Percentiles rank a stretch among this genome's conserved stretches.
These are phyloP conservation scores for Whalleya microplaca DNA, from an alignment of 2,329 filamentous ascomycete genomes.

Conservation along the genomic window DNA sequence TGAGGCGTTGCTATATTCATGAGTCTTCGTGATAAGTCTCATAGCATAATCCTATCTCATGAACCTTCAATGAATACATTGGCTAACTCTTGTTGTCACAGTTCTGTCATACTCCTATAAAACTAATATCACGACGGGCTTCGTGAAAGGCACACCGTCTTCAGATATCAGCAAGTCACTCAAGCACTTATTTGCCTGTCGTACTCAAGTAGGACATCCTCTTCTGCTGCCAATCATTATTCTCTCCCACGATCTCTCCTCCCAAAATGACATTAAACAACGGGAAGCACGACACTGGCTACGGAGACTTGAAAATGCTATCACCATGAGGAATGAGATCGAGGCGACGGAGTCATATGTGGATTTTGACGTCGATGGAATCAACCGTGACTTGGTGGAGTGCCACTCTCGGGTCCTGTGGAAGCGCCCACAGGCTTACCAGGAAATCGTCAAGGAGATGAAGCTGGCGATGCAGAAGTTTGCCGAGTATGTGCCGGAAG, in stretches of 20 bases:
- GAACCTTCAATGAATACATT: not conserved
- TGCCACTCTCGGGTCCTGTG: slow-evolving; percentile 65
- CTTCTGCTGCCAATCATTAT: slow-evolving; percentile 63
- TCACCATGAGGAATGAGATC: slow-evolving; percentile 64
- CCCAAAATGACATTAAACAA: slow-evolving; percentile 62
- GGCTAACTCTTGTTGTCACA: slow-evolving; percentile 10
- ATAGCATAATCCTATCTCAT: not conserved
- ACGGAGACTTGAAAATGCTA: slow-evolving; percentile 62
- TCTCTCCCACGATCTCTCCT: slow-evolving; percentile 60
- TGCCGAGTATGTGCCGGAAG: slow-evolving; percentile 31
- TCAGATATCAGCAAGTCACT: slow-evolving; percentile 57
- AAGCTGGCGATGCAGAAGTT: slow-evolving; percentile 52
- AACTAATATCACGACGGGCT: slow-evolving; percentile 61
- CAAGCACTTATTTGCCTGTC: slow-evolving; percentile 53
- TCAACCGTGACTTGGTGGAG: slow-evolving; percentile 66
- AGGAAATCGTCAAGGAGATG: slow-evolving; percentile 56
- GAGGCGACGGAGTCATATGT: slow-evolving; percentile 58
- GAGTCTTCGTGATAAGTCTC: not conserved
- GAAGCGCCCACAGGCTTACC: slow-evolving; percentile 65
- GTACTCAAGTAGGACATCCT: slow-evolving; percentile 57
- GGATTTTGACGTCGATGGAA: slow-evolving; percentile 59
- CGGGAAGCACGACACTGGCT: slow-evolving; percentile 66
- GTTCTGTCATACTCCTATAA: slow-evolving; percentile 61
- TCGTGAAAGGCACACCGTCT: slow-evolving; percentile 62
- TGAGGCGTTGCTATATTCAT: not conserved